A percentile compares a stretch with the other conserved stretches of the same genome.
Conservation (phyloP, 345 rosid species). For the Linum tenue region DNA sequence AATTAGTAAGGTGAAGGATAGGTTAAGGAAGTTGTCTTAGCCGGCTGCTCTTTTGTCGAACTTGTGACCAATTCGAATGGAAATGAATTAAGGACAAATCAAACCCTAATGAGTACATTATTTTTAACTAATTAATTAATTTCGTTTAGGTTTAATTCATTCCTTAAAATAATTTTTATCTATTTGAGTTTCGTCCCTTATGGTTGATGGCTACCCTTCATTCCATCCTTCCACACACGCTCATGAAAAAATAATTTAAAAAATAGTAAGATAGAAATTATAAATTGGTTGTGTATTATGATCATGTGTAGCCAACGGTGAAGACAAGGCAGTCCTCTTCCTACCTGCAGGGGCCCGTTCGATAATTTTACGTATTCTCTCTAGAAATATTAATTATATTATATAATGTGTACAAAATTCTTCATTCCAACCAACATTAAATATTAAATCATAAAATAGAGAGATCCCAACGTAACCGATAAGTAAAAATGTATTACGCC, state of each 20-base stretch:
- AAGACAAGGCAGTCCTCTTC: conserved; percentile 42
- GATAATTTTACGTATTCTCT: conserved; percentile 6
- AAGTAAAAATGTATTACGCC: no score
- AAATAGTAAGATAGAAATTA: neutral
- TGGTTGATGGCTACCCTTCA: conserved; percentile 32
- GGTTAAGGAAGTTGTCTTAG: conserved; percentile 48
- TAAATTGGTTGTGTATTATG: conserved; percentile 16
- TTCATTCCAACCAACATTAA: neutral
- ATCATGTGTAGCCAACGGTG: conserved; percentile 30
- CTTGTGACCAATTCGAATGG: conserved; percentile 15
- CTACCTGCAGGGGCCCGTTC: conserved; percentile 11
- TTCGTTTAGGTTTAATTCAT: conserved; percentile 9
- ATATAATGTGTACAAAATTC: neutral
- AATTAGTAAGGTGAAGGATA: conserved; percentile 19
- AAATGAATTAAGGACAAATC: conserved; percentile 25
- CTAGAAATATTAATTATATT: neutral
- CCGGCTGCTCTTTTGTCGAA: conserved; percentile 64
- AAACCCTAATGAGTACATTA: neutral
- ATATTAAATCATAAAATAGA: no score
- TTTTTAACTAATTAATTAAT: conserved; percentile 1
- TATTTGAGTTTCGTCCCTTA: conserved; percentile 3
- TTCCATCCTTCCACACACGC: conserved; percentile 16
- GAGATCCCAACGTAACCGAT: neutral
- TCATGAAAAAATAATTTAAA: neutral
- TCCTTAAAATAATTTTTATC: neutral